A percentile compares a stretch with the other conserved stretches of the same genome.
Evolutionary conservation across 176 grass and related monocot genomes (phyloP).

Genomic region (Rhynchospora tenuis): DNA sequence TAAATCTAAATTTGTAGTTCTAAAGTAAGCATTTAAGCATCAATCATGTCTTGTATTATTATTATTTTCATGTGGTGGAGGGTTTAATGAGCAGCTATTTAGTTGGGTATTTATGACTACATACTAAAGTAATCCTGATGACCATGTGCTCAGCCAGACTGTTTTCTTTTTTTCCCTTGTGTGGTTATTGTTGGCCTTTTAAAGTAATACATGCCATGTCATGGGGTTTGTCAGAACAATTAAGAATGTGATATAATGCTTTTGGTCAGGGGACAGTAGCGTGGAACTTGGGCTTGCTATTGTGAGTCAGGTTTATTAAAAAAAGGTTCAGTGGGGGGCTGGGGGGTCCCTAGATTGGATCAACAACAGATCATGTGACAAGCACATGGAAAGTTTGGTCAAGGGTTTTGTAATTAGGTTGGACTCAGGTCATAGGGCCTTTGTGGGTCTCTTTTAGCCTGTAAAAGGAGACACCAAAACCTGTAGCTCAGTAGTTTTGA

Average conservation of each 20-base stretch:
- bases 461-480: background rate
- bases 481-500: background rate
- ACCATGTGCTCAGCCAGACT: slow-evolving; percentile 14
- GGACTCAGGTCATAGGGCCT: slow-evolving; percentile 11
- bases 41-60: slow-evolving; percentile 7
- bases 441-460: slow-evolving; percentile 19
- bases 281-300: slow-evolving; percentile 15
- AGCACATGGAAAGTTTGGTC: slow-evolving; percentile 27
- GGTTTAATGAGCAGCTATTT: slow-evolving; percentile 3
- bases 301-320: background rate
- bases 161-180: background rate
- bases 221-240: slow-evolving; percentile 6
- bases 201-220: slow-evolving; percentile 16
- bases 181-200: slow-evolving; percentile 19
- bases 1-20: background rate
- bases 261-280: slow-evolving; percentile 16
- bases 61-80: background rate
- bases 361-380: slow-evolving; percentile 22
- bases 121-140: background rate
- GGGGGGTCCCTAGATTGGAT: slow-evolving; percentile 26
- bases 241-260: slow-evolving; percentile 8
- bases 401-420: slow-evolving; percentile 21
- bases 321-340: background rate
- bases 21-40: background rate
- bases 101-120: background rate